Base-by-base conservation (phyloP, 768 basidiomycete species). In the Lentinula boryana region DNA sequence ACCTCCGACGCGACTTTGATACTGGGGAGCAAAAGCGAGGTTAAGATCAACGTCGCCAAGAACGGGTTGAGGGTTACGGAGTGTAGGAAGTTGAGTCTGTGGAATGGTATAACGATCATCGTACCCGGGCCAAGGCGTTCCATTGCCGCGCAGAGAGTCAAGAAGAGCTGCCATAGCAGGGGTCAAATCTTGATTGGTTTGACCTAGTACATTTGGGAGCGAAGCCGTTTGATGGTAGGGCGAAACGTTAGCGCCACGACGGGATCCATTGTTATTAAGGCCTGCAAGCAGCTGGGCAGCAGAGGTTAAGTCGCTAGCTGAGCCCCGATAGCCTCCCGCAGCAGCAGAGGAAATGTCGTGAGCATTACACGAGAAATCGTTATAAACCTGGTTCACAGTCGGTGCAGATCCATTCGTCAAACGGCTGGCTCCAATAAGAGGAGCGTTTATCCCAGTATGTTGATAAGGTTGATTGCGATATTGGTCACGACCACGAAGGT, bases 401-500 rank as follows among this genome's bases (percentile, higher is more conserved):
- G 44, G 52, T 31, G 49, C 58, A 5, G 58, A 40, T 49, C 44
- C 58, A 41, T 52, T 27, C 18, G 9, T 23, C 27, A 32, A 35
- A 32, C 58, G 58, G 33, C 49, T 52, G 35, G 50, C 23, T 27
- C 58, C 58, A 40, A 60, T 60, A 16, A 31, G 49, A 52, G 58
- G 58, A 3, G 50, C 50, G 38, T n/a, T 43, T 16, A 51, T 12
- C 2, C 58, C 58, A 23, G 35, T 51, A n/a, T 60, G 49, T 10
- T 62, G 66, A 35, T 18, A 43, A 5, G 33, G 50, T 51, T 15
- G 50, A n/a, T 36, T 40, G 73, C 77, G 60, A 68, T 81, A 66
- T 32, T 64, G 68, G 21, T 89, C 86, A 57, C 86, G 83, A 5
- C 89, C 89, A 58, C 82, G 86, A 46, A 91, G 78, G 67, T 89